Evolutionary conservation across 768 basidiomycete genomes (phyloP), one percentile per base, ranked within the genome.

Genomic region (Amanita phalloides): DNA sequence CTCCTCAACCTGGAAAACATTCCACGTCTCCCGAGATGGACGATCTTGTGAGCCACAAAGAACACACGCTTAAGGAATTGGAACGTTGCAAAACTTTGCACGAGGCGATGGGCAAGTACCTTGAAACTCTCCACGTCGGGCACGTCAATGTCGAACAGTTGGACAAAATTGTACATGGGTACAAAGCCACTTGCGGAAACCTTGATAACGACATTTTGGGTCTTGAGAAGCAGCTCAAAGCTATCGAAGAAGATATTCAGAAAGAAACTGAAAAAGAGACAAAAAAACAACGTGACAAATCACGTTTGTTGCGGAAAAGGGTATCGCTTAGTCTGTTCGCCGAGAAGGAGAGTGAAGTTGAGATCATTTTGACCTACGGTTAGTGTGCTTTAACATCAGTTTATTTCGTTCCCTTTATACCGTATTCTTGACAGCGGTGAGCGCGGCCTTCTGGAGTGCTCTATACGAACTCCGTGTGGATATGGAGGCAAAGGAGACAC

Each of bases 331-430:
- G 66, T 0, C 55, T 74, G 1, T 72, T 72, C 45, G 68, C 71
- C 9, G 62, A 67, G 35, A 45, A 26, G 1, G 68, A 64, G 28
- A 67, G 65, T 1, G 68, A 71, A 37, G 66, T 71, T 1, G 66
- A 70, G 48, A 64, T 74, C 37, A 62, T 59, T 1, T 49, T 74
- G 7, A 63, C 68, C 3, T 74, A 75, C 45, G 71, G 73, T 71
- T 30, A 21, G 66, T 53, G n/a, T 26, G 20, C 20, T n/a, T 14
- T 3, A 49, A 4, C 37, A 9, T 25, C 17, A 4, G 3, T 26
- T 8, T 5, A 13, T 37, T 7, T 47, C 20, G 28, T 9, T 2
- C 17, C 9, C n/a, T 17, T 6, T 36, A 64, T 68, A 2, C 60
- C 4, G 43, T 14, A 3, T 36, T 36, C 36, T 6, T 26, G 62